Conservation (phyloP, 306 rosid genomes). For the Purshia tridentata region DNA sequence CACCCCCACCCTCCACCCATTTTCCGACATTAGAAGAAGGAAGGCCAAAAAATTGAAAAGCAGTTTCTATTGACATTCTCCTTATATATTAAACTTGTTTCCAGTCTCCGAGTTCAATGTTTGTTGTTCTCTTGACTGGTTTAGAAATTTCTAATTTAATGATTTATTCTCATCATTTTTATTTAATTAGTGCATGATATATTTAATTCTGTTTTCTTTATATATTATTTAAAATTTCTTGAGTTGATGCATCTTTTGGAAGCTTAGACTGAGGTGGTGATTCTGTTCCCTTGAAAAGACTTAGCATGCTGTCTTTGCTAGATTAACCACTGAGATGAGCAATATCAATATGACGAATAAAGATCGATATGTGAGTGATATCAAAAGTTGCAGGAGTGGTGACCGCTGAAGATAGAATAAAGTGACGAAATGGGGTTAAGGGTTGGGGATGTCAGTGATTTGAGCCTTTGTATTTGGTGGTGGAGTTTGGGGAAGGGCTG, state of each 20-base stretch:
- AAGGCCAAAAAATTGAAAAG: conserved; percentile 9
- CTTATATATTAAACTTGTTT: conserved; percentile 24
- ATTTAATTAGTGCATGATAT: background rate
- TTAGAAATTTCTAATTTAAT: conserved; percentile 27
- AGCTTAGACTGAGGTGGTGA: background rate
- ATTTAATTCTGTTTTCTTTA: background rate
- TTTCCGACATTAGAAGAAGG: conserved; percentile 4
- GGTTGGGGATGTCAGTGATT: too few species aligned
- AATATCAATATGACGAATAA: too few species aligned
- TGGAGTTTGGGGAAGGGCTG: too few species aligned
- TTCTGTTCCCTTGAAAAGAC: background rate
- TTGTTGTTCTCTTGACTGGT: conserved; percentile 26
- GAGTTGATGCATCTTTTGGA: background rate
- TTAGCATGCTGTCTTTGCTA: background rate
- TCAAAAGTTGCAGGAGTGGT: background rate
- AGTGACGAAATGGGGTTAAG: too few species aligned
- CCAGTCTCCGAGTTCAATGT: conserved; percentile 23
- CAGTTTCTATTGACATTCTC: conserved; percentile 17
- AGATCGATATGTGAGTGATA: too few species aligned
- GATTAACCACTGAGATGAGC: background rate
- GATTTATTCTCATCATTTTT: conserved; percentile 24
- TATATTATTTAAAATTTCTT: background rate
- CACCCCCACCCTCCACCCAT: conserved; percentile 2
- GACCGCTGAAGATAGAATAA: too few species aligned
- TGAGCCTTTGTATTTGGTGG: too few species aligned